Evolutionary conservation across 345 rosid species (phyloP).

Genomic region (Moricandia moricandioides): DNA sequence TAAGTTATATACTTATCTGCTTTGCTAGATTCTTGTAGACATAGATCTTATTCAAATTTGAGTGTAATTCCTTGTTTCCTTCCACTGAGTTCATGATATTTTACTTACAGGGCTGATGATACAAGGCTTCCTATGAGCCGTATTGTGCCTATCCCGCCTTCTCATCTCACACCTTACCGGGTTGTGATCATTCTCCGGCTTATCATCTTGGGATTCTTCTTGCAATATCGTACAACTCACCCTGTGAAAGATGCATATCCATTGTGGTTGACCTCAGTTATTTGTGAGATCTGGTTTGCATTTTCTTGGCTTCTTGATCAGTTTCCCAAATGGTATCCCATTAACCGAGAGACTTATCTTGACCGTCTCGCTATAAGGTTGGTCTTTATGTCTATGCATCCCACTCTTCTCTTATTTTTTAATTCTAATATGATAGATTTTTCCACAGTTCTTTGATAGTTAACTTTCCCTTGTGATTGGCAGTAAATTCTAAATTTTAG

Average conservation of each 20-base stretch:
- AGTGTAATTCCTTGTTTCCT: not conserved
- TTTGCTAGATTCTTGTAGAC: not conserved
- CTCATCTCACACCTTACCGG: slow-evolving; percentile 76
- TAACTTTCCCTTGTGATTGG: not conserved
- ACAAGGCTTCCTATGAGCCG: slow-evolving; percentile 83
- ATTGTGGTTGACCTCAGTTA: slow-evolving; percentile 86
- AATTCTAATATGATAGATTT: not conserved
- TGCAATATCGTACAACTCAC: slow-evolving; percentile 84
- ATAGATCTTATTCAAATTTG: not conserved
- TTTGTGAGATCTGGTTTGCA: slow-evolving; percentile 99
- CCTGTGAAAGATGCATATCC: slow-evolving; percentile 89
- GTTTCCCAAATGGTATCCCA: slow-evolving; percentile 93
- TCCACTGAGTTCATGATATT: slow-evolving; percentile 12
- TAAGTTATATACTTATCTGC: slow-evolving; percentile 35
- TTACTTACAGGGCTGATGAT: slow-evolving; percentile 75
- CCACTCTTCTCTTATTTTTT: not conserved
- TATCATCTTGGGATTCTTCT: slow-evolving; percentile 87
- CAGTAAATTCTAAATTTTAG: not conserved
- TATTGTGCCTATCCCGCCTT: slow-evolving; percentile 72
- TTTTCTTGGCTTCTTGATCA: slow-evolving; percentile 97
- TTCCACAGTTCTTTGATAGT: not conserved
- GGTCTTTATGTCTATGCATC: slow-evolving; percentile 30
- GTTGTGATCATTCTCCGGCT: slow-evolving; percentile 75
- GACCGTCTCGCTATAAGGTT: slow-evolving; percentile 89
- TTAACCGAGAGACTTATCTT: slow-evolving; percentile 90